Base-by-base conservation (phyloP, 306 rosid species). In the Acmispon strigosus region DNA sequence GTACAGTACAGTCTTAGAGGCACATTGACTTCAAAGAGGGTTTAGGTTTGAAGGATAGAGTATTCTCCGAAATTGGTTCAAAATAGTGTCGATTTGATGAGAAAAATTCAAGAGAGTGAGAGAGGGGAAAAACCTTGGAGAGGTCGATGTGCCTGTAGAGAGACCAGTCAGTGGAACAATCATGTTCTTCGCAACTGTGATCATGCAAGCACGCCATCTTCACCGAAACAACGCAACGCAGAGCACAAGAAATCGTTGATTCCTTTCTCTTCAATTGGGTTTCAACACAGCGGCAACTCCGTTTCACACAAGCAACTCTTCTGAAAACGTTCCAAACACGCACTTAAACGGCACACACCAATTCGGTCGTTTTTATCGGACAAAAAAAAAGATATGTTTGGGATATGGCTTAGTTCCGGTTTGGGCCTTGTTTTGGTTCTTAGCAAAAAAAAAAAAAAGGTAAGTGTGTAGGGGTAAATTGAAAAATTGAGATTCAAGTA, bases 141-240 rank as follows among this genome's bases (percentile, higher is more conserved):
- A 94, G 89, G 74, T 94, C 98, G 63, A 94, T 86, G 68, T 89
- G 91, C 64, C 83, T 87, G 81, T 89, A 90, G 71, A 94, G 95
- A 73, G 97, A 89, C 97, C 98, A 94, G 71, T 86, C 80, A 10
- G 98, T 72, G 17, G 98, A 90, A 75, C 96, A 94, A 76, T 94
- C 94, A 42, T 94, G 86, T n/a, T 94, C 98, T 84, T 94, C 96
- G 66, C 97, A 89, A 74, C 92, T 94, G 73, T 94, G 97, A 22
- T 94, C 96, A 51, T 90, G 97, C 41, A 87, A 76, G 76, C 98
- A 94, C 79, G 98, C 95, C 98, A 94, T 90, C 80, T 75, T 78
- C 66, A 16, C 47, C 48, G 41, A 8, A 32, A 32, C 37, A 22
- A 3, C 27, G 27, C 27, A 22, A 22, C 27, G 27, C 27, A 22